A percentile compares a stretch with the other conserved stretches of the same genome.
Evolutionary conservation across 257 asterid genomes (phyloP).

Genomic region (Thymus quinquecostatus): DNA sequence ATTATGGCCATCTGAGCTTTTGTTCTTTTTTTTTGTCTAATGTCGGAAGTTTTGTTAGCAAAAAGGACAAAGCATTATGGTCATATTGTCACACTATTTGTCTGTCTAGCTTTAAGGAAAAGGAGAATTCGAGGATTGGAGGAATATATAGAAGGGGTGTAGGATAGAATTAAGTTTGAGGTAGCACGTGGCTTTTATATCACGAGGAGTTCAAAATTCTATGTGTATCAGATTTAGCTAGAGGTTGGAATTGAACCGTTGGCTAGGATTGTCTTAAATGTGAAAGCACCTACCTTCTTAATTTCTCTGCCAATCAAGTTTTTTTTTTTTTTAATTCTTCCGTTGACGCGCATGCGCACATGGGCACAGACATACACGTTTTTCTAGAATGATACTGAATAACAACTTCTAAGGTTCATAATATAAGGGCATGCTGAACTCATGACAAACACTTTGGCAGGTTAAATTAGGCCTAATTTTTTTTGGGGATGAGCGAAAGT

Average conservation of each 20-base stretch:
- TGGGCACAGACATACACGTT: not conserved
- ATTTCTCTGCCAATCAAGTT: not conserved
- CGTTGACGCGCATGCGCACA: not conserved
- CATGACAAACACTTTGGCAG: not conserved
- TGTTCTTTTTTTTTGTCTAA: too few relatives aligned
- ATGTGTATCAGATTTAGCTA: not conserved
- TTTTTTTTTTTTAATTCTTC: not conserved
- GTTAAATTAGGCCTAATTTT: slow-evolving; percentile 12
- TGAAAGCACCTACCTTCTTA: not conserved
- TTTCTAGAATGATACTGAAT: not conserved
- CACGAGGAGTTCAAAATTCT: not conserved
- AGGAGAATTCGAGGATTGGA: too few relatives aligned
- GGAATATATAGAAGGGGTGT: too few relatives aligned
- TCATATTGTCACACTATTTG: too few relatives aligned
- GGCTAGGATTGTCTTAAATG: not conserved
- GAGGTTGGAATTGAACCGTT: not conserved
- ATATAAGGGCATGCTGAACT: not conserved
- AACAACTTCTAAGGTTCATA: not conserved
- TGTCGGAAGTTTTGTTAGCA: too few relatives aligned
- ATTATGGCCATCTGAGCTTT: too few relatives aligned
- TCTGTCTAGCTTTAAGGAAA: too few relatives aligned
- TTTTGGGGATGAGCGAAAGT: not conserved
- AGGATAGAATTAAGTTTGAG: not conserved
- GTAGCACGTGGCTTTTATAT: not conserved
- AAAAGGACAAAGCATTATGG: too few relatives aligned